Base-by-base conservation (phyloP, 345 rosid species). In the Salix exigua region DNA sequence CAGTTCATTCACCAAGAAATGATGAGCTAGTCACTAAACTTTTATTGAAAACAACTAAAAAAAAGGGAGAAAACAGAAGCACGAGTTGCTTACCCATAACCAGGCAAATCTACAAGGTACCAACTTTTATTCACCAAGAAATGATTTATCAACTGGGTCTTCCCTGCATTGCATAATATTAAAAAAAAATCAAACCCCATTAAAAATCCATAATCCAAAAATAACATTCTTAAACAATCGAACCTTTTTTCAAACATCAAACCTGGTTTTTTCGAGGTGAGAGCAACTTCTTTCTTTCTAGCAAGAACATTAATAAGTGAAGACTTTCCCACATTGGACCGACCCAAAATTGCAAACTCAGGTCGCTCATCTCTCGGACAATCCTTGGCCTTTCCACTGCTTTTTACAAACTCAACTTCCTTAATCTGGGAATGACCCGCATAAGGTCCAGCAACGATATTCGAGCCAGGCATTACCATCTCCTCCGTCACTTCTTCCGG, bases 221-320 rank as follows among this genome's bases (percentile, higher is more conserved):
- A 13, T 70, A 8, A 17, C 13, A 6, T 31, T 21, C 21, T 44
- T 58, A 51, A 25, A 44, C 17, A 66, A 19, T 1, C 63, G 35
- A 14, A 26, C 42, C 19, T 26, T 11, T 28, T 5, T 2, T 30
- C 68, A 21, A 40, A 16, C 68, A 31, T 13, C n/a, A 44, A 66
- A 94, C 98, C 99, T 61, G 96, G 97, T 78, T 91, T 95, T 84
- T 95, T 95, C 13, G 99, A 95, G n/a, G 98, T 95, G 66, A 95
- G 96, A 60, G 98, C 99, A 66, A 95, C 87, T 86, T 95, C 97
- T 62, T 93, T 95, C 79, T 86, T 95, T 72, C 87, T 88, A 76
- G 88, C 98, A 73, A 95, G 80, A 63, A 90, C 88, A 83, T 95
- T 95, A 25, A 95, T 95, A 38, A 95, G 96, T 0, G 99, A 95